These are phyloP conservation scores for Globisporangium yorkense DNA, from an alignment of 352 stramenopile species.

Conservation along the genomic window DNA sequence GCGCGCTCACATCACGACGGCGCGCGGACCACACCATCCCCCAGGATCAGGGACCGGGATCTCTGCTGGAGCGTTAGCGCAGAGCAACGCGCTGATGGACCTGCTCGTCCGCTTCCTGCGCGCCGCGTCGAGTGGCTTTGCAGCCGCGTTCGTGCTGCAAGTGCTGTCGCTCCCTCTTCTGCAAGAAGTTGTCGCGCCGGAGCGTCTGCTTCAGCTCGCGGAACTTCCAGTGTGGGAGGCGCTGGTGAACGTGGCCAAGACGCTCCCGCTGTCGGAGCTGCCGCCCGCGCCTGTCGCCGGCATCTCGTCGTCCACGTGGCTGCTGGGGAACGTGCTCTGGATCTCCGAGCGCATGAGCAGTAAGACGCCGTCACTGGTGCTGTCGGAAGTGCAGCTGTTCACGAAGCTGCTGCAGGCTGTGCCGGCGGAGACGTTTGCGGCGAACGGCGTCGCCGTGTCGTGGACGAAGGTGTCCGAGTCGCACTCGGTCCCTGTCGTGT, in stretches of 20 bases:
- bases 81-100: conserved; percentile 2
- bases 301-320: conserved; percentile 49
- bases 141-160: background rate
- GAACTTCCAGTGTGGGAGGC: conserved; percentile 22
- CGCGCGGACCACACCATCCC: conserved; percentile 7
- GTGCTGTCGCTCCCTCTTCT: conserved; percentile 39
- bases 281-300: conserved; percentile 32
- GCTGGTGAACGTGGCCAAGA: conserved; percentile 18
- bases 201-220: conserved; percentile 20
- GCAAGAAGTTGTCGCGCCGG: conserved; percentile 19
- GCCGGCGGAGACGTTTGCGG: conserved; percentile 42
- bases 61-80: background rate
- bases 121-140: background rate
- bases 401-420: conserved; percentile 42
- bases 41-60: background rate
- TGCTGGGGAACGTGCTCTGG: conserved; percentile 60
- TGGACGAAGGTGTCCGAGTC: conserved; percentile 68
- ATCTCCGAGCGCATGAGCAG: conserved; percentile 33
- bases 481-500: conserved; percentile 58
- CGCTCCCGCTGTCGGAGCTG: conserved; percentile 25
- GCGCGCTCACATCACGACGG: background rate
- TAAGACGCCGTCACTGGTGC: conserved; percentile 21
- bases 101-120: conserved; percentile 5
- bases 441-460: conserved; percentile 41
- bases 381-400: conserved; percentile 33